These are phyloP conservation scores for Hyaloperonospora brassicae DNA, from an alignment of 352 stramenopile species.

Conservation along the genomic window DNA sequence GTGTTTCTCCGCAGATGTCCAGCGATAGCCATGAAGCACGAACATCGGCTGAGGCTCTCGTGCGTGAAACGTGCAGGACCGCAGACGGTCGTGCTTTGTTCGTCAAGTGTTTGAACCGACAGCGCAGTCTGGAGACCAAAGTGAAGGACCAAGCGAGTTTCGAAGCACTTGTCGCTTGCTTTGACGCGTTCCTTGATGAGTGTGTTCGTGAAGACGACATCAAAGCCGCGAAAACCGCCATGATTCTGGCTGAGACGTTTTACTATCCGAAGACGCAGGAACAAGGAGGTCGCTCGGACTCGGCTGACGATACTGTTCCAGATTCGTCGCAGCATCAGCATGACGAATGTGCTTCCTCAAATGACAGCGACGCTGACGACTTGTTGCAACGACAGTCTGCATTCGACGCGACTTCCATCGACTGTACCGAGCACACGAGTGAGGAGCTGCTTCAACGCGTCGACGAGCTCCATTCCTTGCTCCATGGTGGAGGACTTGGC, in stretches of 20 bases:
- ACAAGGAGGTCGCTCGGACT: conserved; percentile 2
- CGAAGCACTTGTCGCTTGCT: conserved; percentile 51
- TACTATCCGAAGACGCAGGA: conserved; percentile 31
- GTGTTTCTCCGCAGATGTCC: conserved; percentile 8
- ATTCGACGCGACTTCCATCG: conserved; percentile 19
- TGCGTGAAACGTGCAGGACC: conserved; percentile 27
- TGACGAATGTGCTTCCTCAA: conserved; percentile 9
- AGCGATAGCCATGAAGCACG: conserved; percentile 9
- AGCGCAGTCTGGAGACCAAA: conserved; percentile 73
- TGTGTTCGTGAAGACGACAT: conserved; percentile 74
- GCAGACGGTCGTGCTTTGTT: conserved; percentile 56
- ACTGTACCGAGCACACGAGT: conserved; percentile 24
- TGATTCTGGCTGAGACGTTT: conserved; percentile 83
- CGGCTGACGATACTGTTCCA: conserved; percentile 1
- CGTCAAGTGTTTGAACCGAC: conserved; percentile 73
- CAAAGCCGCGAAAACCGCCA: conserved; percentile 80
- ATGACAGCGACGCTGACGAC: conserved; percentile 7
- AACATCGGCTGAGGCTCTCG: conserved; percentile 12
- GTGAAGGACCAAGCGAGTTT: conserved; percentile 56
- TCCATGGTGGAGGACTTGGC: conserved; percentile 29
- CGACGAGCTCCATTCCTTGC: conserved; percentile 25
- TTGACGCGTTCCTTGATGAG: conserved; percentile 63
- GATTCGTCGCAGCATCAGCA: neutral
- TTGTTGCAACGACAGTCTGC: conserved; percentile 11
- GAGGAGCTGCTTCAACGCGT: conserved; percentile 31